Evolutionary conservation across 2,329 filamentous ascomycete genomes (phyloP).

Genomic region (Fusarium kyushuense): DNA sequence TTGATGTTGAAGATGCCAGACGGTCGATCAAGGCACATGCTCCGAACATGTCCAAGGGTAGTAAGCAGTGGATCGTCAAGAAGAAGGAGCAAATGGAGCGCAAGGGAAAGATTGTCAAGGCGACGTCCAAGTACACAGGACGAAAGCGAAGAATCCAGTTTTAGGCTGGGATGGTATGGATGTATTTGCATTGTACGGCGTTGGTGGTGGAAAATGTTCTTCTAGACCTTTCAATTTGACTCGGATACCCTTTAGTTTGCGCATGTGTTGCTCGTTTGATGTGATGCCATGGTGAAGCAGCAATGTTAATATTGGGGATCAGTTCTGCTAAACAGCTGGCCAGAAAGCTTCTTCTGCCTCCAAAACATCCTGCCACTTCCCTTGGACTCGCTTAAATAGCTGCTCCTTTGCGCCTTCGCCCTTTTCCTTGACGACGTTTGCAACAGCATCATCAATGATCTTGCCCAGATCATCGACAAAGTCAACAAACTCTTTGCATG

Average conservation of each 20-base stretch:
- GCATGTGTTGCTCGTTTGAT: background rate
- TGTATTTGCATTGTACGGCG: conserved; percentile 49
- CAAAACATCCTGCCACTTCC: conserved; percentile 63
- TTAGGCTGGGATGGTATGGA: conserved; percentile 54
- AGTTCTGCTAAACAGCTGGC: conserved; percentile 53
- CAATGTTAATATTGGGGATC: background rate
- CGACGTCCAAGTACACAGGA: conserved; percentile 92
- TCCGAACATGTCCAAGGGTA: conserved; percentile 75
- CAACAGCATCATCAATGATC: conserved; percentile 67
- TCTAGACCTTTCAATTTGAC: conserved; percentile 43
- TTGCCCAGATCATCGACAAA: conserved; percentile 69
- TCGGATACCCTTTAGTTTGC: conserved; percentile 40
- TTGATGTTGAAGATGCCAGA: conserved; percentile 81
- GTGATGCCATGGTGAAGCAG: background rate
- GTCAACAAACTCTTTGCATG: conserved; percentile 67
- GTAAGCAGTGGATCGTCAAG: conserved; percentile 84
- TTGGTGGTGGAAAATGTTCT: conserved; percentile 41
- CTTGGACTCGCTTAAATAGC: conserved; percentile 56
- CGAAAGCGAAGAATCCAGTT: conserved; percentile 85
- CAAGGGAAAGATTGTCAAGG: conserved; percentile 95
- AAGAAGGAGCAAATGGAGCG: conserved; percentile 95
- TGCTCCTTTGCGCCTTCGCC: conserved; percentile 48
- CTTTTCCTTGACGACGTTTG: conserved; percentile 52
- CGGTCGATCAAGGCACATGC: conserved; percentile 62
- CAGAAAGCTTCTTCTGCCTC: conserved; percentile 70